Base-by-base conservation (phyloP, 169 alveolate species). In the Eimeria necatrix region DNA sequence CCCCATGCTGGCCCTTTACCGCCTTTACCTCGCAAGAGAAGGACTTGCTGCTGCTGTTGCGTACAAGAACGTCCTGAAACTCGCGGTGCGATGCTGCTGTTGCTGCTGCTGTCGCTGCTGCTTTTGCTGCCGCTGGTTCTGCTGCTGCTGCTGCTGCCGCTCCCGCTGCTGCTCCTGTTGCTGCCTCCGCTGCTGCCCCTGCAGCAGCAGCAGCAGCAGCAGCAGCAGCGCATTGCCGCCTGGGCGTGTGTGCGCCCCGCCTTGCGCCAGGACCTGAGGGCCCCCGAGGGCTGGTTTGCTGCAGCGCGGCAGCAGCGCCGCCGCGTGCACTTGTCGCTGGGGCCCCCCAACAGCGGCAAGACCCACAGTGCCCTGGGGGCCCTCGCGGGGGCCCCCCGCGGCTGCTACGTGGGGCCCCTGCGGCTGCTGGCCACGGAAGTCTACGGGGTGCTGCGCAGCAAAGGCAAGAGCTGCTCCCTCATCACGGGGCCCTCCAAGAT, bases 261-360 rank as follows among this genome's bases (percentile, higher is more conserved):
- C 22, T n/a, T 9, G 14, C 8, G 60, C 24, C 32, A 90, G 94
- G 95, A 91, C 22, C 92, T 91, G 59, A 71, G 87, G 46, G 26
- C 52, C 26, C 95, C 95, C 3, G 83, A 85, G 41, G 48, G 46
- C 26, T 80, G 85, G 76, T 91, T 48, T n/a, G 92, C 95, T 22
- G 49, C 46, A 16, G 95, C 92, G 6, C 93, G 96, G 51, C 94
- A 93, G n/a, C 81, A 87, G 91, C 22, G 88, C 41, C 96, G 99
- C 73, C 94, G 96, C 52, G 93, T 98, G 60, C 51, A 86, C 78
- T 96, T 96, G 76, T 99, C 98, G 89, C 84, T 97, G 81, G 99
- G 99, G 7, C 99, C 99, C n/a, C 98, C 99, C 4, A 98, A 98
- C 92, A 97, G 98, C 80, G 99, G 99, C 41, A 98, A 98, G 86